phyloP scores from a whole-genome alignment of 495 filamentous ascomycete species.

The Parathielavia hyrcaniae region DNA sequence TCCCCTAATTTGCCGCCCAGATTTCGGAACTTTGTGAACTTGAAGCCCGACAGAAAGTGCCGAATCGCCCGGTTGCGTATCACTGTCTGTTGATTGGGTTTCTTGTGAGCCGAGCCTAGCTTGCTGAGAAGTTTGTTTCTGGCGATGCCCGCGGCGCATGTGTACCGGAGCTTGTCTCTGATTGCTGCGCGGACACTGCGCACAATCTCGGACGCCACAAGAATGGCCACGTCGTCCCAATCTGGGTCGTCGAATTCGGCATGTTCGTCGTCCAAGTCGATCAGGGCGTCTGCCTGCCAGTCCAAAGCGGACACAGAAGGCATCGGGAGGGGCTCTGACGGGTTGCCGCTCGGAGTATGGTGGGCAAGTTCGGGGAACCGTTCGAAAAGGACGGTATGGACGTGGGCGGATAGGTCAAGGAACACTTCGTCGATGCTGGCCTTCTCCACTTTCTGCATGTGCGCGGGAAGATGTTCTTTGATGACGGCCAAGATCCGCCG shows the following conservation, averaged over 20 bases:
- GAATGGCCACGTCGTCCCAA: slow-evolving; percentile 91
- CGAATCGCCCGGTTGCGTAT: slow-evolving; percentile 76
- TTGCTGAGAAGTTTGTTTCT: slow-evolving; percentile 95
- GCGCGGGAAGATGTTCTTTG: slow-evolving; percentile 59
- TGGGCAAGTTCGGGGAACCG: slow-evolving; percentile 68
- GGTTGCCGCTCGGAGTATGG: slow-evolving; percentile 63
- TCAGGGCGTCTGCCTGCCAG: slow-evolving; percentile 72
- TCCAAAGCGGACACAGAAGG: slow-evolving; percentile 70
- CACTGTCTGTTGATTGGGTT: slow-evolving; percentile 89
- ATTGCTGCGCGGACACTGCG: slow-evolving; percentile 64
- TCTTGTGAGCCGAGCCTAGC: slow-evolving; percentile 81
- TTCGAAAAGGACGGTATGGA: slow-evolving; percentile 68
- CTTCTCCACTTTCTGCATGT: slow-evolving; percentile 75
- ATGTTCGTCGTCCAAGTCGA: slow-evolving; percentile 67
- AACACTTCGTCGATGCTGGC: slow-evolving; percentile 89
- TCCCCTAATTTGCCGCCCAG: slow-evolving; percentile 95
- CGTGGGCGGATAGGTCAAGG: slow-evolving; percentile 76
- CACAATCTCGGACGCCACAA: slow-evolving; percentile 82
- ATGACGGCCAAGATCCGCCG: slow-evolving; percentile 75
- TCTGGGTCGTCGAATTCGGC: slow-evolving; percentile 77
- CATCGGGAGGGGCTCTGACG: slow-evolving; percentile 61
- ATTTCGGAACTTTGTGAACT: slow-evolving; percentile 94
- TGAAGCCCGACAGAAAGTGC: slow-evolving; percentile 76
- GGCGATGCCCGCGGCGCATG: slow-evolving; percentile 82
- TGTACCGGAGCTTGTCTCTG: slow-evolving; percentile 55